These are phyloP conservation scores for Alternaria atra DNA, from an alignment of 2,329 filamentous ascomycete species.

Conservation along the genomic window DNA sequence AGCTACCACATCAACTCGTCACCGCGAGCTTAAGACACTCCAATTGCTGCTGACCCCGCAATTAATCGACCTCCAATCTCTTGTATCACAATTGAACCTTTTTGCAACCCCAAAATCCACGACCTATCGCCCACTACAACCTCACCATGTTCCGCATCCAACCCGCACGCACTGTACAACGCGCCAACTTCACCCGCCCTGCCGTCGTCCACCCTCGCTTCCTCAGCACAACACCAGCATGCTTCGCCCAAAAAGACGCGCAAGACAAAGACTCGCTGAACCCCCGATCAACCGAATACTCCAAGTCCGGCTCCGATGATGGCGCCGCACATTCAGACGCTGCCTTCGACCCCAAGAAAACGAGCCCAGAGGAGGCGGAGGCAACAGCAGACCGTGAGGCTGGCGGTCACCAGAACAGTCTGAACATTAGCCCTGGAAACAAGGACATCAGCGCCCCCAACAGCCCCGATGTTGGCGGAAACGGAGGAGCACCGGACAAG, in stretches of 20 bases:
- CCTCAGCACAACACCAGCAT: constrained; percentile 32
- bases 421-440: constrained; percentile 70
- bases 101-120: neutral
- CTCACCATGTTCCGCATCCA: constrained; percentile 40
- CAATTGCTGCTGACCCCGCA: constrained; percentile 7
- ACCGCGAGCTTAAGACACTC: constrained; percentile 1
- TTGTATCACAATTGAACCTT: neutral
- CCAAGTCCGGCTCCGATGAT: constrained; percentile 71
- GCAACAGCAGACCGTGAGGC: constrained; percentile 48
- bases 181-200: constrained; percentile 22
- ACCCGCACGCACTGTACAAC: constrained; percentile 31
- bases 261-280: constrained; percentile 68
- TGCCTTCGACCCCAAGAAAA: constrained; percentile 75
- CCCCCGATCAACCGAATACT: constrained; percentile 71
- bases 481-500: constrained; percentile 46
- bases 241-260: constrained; percentile 53
- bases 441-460: constrained; percentile 63
- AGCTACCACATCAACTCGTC: constrained; percentile 19
- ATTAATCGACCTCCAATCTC: neutral
- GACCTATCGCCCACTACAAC: rapidly evolving
- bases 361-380: constrained; percentile 70
- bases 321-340: constrained; percentile 64
- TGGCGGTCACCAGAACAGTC: constrained; percentile 45
- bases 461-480: constrained; percentile 49
- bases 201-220: constrained; percentile 26